Percentiles rank a stretch among this genome's conserved stretches.
Conservation (phyloP, 163 green algal genomes). For the Scenedesmus sp. region DNA sequence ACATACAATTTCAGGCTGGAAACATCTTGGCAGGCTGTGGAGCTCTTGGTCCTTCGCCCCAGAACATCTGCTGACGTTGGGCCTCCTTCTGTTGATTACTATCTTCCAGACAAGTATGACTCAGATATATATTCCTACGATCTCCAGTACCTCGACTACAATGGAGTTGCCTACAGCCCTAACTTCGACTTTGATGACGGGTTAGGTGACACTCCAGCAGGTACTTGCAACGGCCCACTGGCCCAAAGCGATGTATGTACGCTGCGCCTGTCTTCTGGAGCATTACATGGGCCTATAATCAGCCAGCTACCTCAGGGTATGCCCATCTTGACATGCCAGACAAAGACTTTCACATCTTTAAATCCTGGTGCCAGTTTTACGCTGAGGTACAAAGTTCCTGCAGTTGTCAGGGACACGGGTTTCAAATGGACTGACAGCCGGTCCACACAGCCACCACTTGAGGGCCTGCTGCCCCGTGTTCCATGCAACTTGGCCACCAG, state of each 20-base stretch:
- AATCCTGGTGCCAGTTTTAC: neutral
- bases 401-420: neutral
- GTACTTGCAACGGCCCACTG: neutral
- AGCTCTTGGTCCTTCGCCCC: neutral
- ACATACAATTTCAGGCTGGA: neutral
- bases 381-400: conserved; percentile 15
- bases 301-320: neutral
- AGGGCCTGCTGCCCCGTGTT: conserved; percentile 24
- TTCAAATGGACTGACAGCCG: neutral
- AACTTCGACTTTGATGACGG: neutral
- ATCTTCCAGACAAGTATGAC: neutral
- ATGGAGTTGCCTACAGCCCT: neutral
- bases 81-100: no score
- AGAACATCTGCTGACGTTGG: no score
- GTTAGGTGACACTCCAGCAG: no score
- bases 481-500: conserved; percentile 5
- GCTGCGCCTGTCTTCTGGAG: neutral
- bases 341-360: neutral
- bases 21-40: neutral
- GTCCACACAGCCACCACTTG: neutral
- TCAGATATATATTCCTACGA: no score
- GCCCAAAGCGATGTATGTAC: neutral
- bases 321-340: neutral
- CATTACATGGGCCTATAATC: neutral
- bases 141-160: neutral